Base-by-base conservation (phyloP, 495 filamentous ascomycete genomes). In the Xylaria intraflava region DNA sequence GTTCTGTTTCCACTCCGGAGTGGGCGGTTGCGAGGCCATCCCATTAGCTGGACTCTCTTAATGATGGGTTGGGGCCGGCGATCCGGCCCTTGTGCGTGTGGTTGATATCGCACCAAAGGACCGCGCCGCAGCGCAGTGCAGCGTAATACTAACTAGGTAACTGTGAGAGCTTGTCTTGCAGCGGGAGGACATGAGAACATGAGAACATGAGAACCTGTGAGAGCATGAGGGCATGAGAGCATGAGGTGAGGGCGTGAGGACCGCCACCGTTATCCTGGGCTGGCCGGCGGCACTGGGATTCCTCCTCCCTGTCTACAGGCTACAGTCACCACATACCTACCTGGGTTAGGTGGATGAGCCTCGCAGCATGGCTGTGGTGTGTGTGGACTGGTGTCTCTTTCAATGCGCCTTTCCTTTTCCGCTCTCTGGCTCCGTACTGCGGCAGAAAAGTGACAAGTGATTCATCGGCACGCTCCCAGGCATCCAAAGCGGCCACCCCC, bases 351-450 rank as follows among this genome's bases (percentile, higher is more conserved):
- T 11, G 36, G 41, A 36, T 29, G 45, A 43, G 27, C 64, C 58
- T 57, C 62, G 64, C 64, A 61, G 53, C 57, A 55, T 50, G 59
- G 61, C 52, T 56, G 55, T 58, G 61, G 44, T 55, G 20, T 35
- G 38, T 53, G n/a, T 40, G 36, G 43, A 64, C 58, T 61, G 60
- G 58, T 27, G 40, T 43, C 54, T 12, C 49, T 51, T 42, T 55
- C 41, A 60, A 64, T 60, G 58, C 55, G 57, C 64, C 57, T 62
- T 66, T 62, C 64, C 61, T 46, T 58, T 66, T 59, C 59, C 42
- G 58, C 56, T 3, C 31, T 29, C 9, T 54, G 47, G 50, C 48
- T 46, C 49, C 51, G 45, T 60, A 40, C 50, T 55, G 56, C 51
- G 35, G 31, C 24, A 20, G 35, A 4, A 38, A 38, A n/a, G 20